Evolutionary conservation across 2,329 filamentous ascomycete species (phyloP).

Genomic region (Xylaria sp.): DNA sequence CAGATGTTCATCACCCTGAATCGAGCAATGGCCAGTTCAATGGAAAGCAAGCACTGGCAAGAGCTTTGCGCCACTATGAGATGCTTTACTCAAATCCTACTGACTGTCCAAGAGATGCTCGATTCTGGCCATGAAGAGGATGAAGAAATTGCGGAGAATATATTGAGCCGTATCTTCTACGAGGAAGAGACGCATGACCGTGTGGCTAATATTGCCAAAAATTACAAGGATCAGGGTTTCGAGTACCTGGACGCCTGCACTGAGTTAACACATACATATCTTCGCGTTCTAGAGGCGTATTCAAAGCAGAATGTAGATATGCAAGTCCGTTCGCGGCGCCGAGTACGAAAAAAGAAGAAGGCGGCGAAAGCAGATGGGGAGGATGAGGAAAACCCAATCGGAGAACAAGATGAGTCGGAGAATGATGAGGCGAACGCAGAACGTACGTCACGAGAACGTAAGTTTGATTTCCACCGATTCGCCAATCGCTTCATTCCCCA

Average conservation of each 20-base stretch:
- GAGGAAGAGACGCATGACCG: constrained; percentile 94
- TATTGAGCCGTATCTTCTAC: constrained; percentile 96
- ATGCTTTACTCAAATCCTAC: constrained; percentile 92
- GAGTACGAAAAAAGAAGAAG: constrained; percentile 78
- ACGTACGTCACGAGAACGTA: constrained; percentile 80
- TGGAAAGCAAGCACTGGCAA: constrained; percentile 87
- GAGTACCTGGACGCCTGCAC: constrained; percentile 93
- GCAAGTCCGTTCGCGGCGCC: constrained; percentile 85
- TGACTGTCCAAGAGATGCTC: constrained; percentile 93
- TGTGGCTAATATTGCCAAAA: constrained; percentile 80
- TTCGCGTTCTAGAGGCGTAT: constrained; percentile 91
- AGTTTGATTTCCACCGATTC: constrained; percentile 93
- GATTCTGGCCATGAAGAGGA: constrained; percentile 89
- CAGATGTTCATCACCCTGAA: constrained; percentile 93
- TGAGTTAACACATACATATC: constrained; percentile 89
- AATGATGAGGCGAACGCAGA: constrained; percentile 79
- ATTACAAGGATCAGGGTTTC: constrained; percentile 94
- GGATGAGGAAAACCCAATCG: constrained; percentile 62
- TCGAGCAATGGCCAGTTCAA: constrained; percentile 79
- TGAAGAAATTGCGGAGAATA: constrained; percentile 97
- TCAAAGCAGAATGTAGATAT: constrained; percentile 95
- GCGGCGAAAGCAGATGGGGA: constrained; percentile 60
- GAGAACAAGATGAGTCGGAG: constrained; percentile 75
- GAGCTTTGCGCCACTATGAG: constrained; percentile 89
- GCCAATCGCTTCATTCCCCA: constrained; percentile 84